Evolutionary conservation across 164 flowering plant species (phyloP), one percentile per base, ranked within the genome.

Genomic region (Macadamia integrifolia): DNA sequence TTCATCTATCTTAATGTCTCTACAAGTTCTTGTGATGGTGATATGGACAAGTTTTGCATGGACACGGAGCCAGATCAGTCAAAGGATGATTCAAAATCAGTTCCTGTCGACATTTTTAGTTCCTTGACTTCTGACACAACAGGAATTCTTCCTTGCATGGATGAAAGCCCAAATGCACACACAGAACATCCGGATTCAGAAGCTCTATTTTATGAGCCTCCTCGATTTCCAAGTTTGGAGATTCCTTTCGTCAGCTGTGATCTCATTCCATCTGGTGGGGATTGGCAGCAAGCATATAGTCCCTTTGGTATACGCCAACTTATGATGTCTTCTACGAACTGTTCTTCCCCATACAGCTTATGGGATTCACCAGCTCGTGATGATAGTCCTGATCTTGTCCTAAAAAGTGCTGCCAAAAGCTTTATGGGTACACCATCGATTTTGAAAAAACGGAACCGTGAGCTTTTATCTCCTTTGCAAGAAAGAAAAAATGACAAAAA

Each of bases 171-270:
- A 66, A 65, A 62, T 58, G 44, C 10, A 29, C 56, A 48, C 0
- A 63, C 66, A 35, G 80, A 80, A 66, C 69, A 81, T 67, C 75
- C 74, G 42, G 88, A 81, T 60, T 62, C 81, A 6, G 93, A 86
- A 68, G 69, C 80, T 69, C 76, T 95, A 28, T 91, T 75, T 69
- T 95, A 95, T 76, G 98, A 95, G 73, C 96, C 98, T 61, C 98
- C 98, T 68, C 97, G 93, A 18, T 88, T 92, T 77, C 99, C 99
- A 49, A 88, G 93, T 70, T 69, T 88, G 72, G 98, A 95, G 56
- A 72, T 95, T 71, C 99, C 99, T 9, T 95, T 92, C 72, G 82
- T 89, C 60, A 90, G 96, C 80, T 95, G 99, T 85, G 98, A 95
- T 82, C 96, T 95, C 66, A 69, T 84, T 74, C 88, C 81, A 66